These are phyloP conservation scores for Bondarzewia mesenterica DNA, from an alignment of 1,284 basidiomycete species.

Conservation along the genomic window DNA sequence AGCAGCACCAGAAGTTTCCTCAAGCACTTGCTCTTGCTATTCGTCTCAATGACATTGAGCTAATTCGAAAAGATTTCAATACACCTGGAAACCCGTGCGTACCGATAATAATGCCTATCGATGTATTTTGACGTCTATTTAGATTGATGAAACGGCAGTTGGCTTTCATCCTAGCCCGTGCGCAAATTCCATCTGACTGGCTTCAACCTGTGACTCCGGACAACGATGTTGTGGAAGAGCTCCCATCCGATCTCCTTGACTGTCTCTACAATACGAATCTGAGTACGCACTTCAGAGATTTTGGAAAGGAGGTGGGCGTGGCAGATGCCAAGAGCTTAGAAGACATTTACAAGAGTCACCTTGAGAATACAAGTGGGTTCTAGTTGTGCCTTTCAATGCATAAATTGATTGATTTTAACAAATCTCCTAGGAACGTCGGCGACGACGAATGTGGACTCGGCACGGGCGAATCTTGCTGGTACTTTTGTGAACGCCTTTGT, in stretches of 20 bases:
- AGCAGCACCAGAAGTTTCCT: slow-evolving; percentile 82
- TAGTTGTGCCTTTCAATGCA: slow-evolving; percentile 2
- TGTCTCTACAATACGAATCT: slow-evolving; percentile 82
- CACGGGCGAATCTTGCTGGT: slow-evolving; percentile 89
- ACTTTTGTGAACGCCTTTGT: slow-evolving; percentile 99
- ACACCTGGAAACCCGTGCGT: slow-evolving; percentile 79
- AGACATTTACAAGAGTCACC: slow-evolving; percentile 96
- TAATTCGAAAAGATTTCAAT: slow-evolving; percentile 82
- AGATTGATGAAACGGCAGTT: slow-evolving; percentile 94
- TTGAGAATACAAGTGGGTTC: slow-evolving; percentile 76
- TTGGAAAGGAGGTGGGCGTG: slow-evolving; percentile 94
- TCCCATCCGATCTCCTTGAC: slow-evolving; percentile 79
- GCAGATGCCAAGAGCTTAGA: slow-evolving; percentile 87
- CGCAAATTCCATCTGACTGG: slow-evolving; percentile 91
- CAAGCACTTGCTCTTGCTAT: slow-evolving; percentile 89
- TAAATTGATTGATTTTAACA: neutral
- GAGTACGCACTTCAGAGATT: slow-evolving; percentile 82
- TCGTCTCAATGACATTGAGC: slow-evolving; percentile 74
- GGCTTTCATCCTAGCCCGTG: slow-evolving; percentile 88
- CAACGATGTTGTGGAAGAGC: slow-evolving; percentile 53
- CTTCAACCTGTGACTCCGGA: slow-evolving; percentile 58
- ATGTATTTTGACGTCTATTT: slow-evolving; percentile 3
- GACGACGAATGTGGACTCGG: slow-evolving; percentile 81
- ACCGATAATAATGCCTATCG: slow-evolving; percentile 1
- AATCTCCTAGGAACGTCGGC: slow-evolving; percentile 33